phyloP scores from a whole-genome alignment of 139 green algal species.

The Pycnococcus provasolii region DNA sequence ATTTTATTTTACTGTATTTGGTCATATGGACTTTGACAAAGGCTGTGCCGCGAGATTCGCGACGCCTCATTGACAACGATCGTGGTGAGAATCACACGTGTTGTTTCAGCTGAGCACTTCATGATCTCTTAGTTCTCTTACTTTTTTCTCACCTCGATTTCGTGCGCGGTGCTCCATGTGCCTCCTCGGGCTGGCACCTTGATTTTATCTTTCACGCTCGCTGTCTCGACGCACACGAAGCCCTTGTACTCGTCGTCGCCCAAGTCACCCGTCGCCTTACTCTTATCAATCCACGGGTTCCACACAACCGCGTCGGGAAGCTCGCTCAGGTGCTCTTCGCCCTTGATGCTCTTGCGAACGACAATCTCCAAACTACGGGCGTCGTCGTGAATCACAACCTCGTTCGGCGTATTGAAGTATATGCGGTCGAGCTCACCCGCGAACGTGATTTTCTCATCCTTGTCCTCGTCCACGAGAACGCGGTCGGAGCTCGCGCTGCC shows the following conservation, averaged over 20 bases:
- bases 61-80: too few species aligned
- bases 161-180: too few species aligned
- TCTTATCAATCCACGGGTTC: slow-evolving; percentile 44
- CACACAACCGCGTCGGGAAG: slow-evolving; percentile 31
- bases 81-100: too few species aligned
- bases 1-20: too few species aligned
- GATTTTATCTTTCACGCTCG: not conserved
- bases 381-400: slow-evolving; percentile 30
- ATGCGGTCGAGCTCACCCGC: slow-evolving; percentile 35
- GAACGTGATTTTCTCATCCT: not conserved
- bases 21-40: too few species aligned
- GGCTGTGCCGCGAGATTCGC: too few species aligned
- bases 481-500: not conserved
- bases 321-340: not conserved
- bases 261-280: slow-evolving; percentile 31
- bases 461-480: not conserved
- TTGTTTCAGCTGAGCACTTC: too few species aligned
- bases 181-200: too few species aligned
- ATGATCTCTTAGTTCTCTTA: too few species aligned
- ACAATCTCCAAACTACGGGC: not conserved
- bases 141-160: too few species aligned
- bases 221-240: slow-evolving; percentile 39
- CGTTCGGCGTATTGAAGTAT: slow-evolving; percentile 33
- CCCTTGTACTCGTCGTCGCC: slow-evolving; percentile 39
- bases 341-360: too few species aligned